These are phyloP conservation scores for Fusarium scirpi DNA, from an alignment of 2,329 filamentous ascomycete species.

Conservation along the genomic window DNA sequence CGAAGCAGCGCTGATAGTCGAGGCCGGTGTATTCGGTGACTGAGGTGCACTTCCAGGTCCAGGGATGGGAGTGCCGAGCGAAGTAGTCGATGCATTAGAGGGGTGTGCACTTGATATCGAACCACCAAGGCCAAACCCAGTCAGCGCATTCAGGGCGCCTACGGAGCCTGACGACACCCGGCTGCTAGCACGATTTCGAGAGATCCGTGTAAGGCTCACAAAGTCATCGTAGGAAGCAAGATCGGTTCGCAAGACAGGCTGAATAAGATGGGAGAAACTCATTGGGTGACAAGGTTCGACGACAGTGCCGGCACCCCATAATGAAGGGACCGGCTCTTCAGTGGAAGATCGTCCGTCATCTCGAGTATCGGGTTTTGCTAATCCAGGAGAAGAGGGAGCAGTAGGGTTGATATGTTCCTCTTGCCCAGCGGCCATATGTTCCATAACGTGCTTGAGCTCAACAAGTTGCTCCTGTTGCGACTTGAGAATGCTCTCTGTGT, in stretches of 20 bases:
- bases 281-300: conserved; percentile 67
- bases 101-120: conserved; percentile 61
- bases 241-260: conserved; percentile 86
- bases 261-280: conserved; percentile 85
- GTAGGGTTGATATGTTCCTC: conserved; percentile 80
- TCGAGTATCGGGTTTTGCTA: conserved; percentile 74
- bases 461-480: conserved; percentile 94
- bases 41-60: conserved; percentile 66
- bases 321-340: conserved; percentile 53
- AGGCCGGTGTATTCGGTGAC: conserved; percentile 70
- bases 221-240: conserved; percentile 88
- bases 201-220: conserved; percentile 76
- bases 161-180: conserved; percentile 78
- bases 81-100: conserved; percentile 71
- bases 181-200: conserved; percentile 70
- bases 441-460: conserved; percentile 92
- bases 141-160: conserved; percentile 61
- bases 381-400: conserved; percentile 83
- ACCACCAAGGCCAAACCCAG: conserved; percentile 58
- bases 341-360: conserved; percentile 56
- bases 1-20: conserved; percentile 60
- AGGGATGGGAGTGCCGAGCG: conserved; percentile 63
- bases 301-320: conserved; percentile 45
- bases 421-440: conserved; percentile 80
- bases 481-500: conserved; percentile 85